phyloP scores from a whole-genome alignment of 2,329 filamentous ascomycete species.

The Talaromyces sp. region DNA sequence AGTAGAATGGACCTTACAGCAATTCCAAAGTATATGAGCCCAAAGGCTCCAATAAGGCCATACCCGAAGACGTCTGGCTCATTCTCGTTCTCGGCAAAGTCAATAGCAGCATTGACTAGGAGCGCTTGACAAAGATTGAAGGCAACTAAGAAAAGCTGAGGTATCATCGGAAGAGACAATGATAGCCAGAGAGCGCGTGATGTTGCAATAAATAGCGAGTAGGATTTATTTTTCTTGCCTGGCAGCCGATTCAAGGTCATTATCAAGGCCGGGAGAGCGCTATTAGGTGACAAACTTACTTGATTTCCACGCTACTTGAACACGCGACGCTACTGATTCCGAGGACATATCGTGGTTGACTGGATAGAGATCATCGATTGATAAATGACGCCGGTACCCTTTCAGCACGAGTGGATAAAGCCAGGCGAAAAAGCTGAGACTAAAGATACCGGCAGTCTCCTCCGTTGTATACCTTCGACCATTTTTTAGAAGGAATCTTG shows the following conservation, averaged over 20 bases:
- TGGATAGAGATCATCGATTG: slow-evolving; percentile 14
- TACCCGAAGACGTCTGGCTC: slow-evolving; percentile 38
- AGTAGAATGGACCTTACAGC: slow-evolving; percentile 33
- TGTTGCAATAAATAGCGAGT: slow-evolving; percentile 14
- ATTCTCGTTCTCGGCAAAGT: slow-evolving; percentile 30
- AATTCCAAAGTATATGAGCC: slow-evolving; percentile 44
- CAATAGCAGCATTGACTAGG: slow-evolving; percentile 39
- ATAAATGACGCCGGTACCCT: slow-evolving; percentile 11
- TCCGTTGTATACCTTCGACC: not conserved
- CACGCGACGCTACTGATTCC: not conserved
- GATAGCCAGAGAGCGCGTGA: not conserved
- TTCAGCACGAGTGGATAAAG: slow-evolving; percentile 1
- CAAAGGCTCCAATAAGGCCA: slow-evolving; percentile 45
- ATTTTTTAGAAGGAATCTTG: not conserved
- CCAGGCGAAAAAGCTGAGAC: slow-evolving; percentile 14
- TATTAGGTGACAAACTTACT: slow-evolving; percentile 4
- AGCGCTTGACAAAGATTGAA: slow-evolving; percentile 40
- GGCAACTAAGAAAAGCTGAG: slow-evolving; percentile 35
- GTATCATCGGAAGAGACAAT: slow-evolving; percentile 19
- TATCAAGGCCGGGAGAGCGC: not conserved
- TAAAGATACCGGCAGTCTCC: slow-evolving; percentile 11
- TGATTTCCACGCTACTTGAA: slow-evolving; percentile 4
- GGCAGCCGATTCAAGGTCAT: not conserved
- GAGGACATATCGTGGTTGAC: not conserved
- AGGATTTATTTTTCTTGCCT: slow-evolving; percentile 18